Evolutionary conservation across 495 filamentous ascomycete species (phyloP).

Genomic region (Hapsidospora chrysogenum): DNA sequence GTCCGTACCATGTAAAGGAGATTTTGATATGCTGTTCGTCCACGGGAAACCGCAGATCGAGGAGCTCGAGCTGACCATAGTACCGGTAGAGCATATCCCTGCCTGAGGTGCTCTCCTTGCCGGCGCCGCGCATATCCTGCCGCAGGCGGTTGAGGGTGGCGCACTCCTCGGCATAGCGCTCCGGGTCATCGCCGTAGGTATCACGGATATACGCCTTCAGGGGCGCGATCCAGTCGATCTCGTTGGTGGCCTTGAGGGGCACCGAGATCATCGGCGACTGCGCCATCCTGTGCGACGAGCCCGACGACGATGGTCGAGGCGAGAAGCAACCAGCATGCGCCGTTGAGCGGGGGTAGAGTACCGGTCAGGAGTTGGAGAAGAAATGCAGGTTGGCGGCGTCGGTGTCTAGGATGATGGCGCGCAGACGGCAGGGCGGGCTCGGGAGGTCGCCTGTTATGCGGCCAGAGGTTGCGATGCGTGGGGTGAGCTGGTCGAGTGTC

Average conservation of each 20-base stretch:
- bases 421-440: not conserved
- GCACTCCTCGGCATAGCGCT: conserved; percentile 88
- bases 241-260: conserved; percentile 94
- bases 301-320: not conserved
- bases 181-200: conserved; percentile 91
- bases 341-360: no score
- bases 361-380: no score
- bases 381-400: no score
- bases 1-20: conserved; percentile 84
- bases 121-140: conserved; percentile 96
- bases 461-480: no score
- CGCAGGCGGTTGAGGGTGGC: conserved; percentile 87
- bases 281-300: conserved; percentile 28
- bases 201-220: conserved; percentile 86
- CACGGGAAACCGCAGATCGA: conserved; percentile 90
- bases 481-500: no score
- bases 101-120: conserved; percentile 89
- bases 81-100: conserved; percentile 91
- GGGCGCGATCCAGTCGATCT: conserved; percentile 94
- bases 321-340: conserved; percentile 1
- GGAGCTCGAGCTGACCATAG: conserved; percentile 87
- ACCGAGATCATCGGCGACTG: conserved; percentile 83
- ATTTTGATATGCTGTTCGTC: conserved; percentile 99
- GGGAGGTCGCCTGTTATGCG: not conserved
- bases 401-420: conserved; percentile 5